Evolutionary conservation across 257 asterid genomes (phyloP), one percentile per base, ranked within the genome.

Genomic region (Ophiorrhiza pumila): DNA sequence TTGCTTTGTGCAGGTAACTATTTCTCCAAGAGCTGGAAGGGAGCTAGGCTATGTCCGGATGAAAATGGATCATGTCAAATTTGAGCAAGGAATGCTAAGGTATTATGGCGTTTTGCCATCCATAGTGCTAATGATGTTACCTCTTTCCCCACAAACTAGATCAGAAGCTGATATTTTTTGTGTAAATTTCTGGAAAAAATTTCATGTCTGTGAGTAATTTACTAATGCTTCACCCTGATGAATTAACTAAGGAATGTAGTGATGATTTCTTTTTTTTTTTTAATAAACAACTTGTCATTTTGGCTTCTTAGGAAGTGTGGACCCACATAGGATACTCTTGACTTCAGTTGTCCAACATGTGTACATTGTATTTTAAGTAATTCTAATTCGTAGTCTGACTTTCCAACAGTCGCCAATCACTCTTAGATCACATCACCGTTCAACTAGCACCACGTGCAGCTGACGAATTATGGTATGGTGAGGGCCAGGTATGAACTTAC

Each of bases 381-480:
- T 60, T 49, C 45, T 25, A 29, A 31, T 50, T 77, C 56, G 0
- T 64, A 45, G 41, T 60, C 42, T 18, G 29, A 62, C 52, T 71
- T 67, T 83, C 32, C 65, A 80, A 75, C 88, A 94, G 99, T 71
- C 97, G 99, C n/a, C 97, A 90, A 76, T 90, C 97, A 45, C 85
- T 94, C 72, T 80, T 94, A 88, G 99, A 94, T 87, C 89, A 94
- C 81, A 94, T 94, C 73, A 91, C 96, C 31, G 95, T 91, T 72
- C 96, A 87, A 76, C 88, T 94, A 50, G 99, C 99, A 64, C 97
- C 99, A 18, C 96, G 99, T 61, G 99, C 97, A 72, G 97, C 99
- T 73, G 99, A 94, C 76, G 99, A 90, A 78, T 92, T 94, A 56
- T 88, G 96, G 92, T 79, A 88, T 58, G 99, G 99, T 64, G 75